phyloP scores from a whole-genome alignment of 345 rosid genomes.

The Limnanthes douglasii region DNA sequence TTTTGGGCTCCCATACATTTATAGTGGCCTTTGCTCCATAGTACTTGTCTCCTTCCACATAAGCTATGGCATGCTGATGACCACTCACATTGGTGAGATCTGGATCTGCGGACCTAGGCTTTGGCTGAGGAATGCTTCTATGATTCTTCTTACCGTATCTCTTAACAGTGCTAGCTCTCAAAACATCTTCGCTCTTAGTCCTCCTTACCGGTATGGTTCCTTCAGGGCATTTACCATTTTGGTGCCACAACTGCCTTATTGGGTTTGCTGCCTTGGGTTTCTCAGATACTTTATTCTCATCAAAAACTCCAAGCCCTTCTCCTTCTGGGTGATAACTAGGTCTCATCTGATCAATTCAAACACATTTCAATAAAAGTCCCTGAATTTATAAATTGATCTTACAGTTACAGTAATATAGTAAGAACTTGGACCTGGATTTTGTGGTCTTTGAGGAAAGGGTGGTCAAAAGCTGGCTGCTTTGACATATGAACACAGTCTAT shows the following conservation, averaged over 20 bases:
- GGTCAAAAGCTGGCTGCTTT: constrained; percentile 93
- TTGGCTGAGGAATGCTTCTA: constrained; percentile 52
- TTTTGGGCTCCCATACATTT: constrained; percentile 96
- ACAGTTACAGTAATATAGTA: no score
- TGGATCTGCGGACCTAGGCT: constrained; percentile 81
- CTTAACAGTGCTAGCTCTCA: constrained; percentile 60
- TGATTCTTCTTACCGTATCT: constrained; percentile 75
- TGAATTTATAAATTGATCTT: no score
- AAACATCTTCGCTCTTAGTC: constrained; percentile 44
- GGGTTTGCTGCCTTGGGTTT: constrained; percentile 36
- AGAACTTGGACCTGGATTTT: constrained; percentile 91
- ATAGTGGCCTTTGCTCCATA: constrained; percentile 95
- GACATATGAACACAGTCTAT: constrained; percentile 82
- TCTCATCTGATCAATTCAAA: constrained; percentile 36
- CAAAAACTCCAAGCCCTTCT: no score
- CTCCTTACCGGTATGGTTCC: constrained; percentile 60
- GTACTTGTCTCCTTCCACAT: constrained; percentile 78
- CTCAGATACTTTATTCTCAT: constrained; percentile 42
- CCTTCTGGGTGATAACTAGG: constrained; percentile 75
- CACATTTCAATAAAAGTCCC: no score
- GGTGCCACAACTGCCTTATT: constrained; percentile 72
- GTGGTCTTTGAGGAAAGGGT: constrained; percentile 89
- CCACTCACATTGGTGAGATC: constrained; percentile 72
- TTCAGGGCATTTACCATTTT: constrained; percentile 43
- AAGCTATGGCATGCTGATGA: constrained; percentile 96